These are phyloP conservation scores for Anisodus tanguticus DNA, from an alignment of 257 asterid species.

Conservation along the genomic window DNA sequence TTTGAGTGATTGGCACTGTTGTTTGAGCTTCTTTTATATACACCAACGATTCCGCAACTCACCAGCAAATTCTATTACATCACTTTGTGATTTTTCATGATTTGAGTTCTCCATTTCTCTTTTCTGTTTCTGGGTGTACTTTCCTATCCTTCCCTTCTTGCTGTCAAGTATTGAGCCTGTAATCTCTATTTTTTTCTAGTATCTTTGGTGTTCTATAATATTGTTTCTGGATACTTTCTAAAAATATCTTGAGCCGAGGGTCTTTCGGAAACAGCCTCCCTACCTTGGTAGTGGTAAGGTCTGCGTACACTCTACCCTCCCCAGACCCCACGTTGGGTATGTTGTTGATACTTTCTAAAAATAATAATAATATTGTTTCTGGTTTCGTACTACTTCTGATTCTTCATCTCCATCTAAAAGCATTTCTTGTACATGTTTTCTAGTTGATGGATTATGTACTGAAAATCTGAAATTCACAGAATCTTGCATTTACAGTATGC, in stretches of 20 bases:
- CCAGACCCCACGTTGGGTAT: too few species aligned
- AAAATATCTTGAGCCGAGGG: too few species aligned
- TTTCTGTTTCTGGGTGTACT: not conserved
- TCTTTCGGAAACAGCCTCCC: too few species aligned
- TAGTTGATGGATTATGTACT: not conserved
- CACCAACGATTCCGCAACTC: not conserved
- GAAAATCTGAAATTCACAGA: not conserved
- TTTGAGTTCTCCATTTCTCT: not conserved
- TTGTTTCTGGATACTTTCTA: too few species aligned
- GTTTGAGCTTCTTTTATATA: not conserved
- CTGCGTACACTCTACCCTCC: too few species aligned
- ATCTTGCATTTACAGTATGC: not conserved
- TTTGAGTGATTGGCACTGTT: not conserved
- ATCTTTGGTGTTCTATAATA: not conserved
- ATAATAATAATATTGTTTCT: not conserved
- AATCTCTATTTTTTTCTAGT: not conserved
- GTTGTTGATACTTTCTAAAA: too few species aligned
- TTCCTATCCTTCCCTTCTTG: conserved; percentile 14
- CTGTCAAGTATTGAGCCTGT: not conserved
- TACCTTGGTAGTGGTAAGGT: too few species aligned
- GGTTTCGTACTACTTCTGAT: not conserved
- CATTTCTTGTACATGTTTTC: not conserved
- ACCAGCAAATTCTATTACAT: not conserved
- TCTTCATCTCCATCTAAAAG: conserved; percentile 11
- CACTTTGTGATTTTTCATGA: not conserved